Conservation (phyloP, 2,329 filamentous ascomycete species). For the Penicillium sp. region DNA sequence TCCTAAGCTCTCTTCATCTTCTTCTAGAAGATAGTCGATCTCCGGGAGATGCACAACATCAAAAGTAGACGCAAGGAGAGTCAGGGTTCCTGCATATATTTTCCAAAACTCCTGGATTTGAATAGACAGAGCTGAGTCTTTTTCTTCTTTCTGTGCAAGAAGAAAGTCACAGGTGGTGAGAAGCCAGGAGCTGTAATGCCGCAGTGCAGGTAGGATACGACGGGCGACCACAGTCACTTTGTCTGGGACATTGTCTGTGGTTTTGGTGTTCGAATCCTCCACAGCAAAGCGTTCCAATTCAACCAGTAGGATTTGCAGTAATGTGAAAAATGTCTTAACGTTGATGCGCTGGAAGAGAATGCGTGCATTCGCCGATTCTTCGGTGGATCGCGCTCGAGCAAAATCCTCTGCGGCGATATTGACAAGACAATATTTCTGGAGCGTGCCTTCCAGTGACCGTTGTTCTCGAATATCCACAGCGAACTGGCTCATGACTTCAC, state of each 20-base stretch:
- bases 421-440: constrained; percentile 78
- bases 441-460: constrained; percentile 60
- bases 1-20: constrained; percentile 66
- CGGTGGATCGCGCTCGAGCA: constrained; percentile 61
- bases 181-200: constrained; percentile 69
- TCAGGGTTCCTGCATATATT: constrained; percentile 63
- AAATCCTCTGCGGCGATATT: constrained; percentile 83
- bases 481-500: constrained; percentile 77
- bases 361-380: constrained; percentile 47
- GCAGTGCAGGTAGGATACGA: constrained; percentile 62
- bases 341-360: constrained; percentile 75
- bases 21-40: constrained; percentile 64
- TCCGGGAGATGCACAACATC: constrained; percentile 56
- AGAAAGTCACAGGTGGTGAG: constrained; percentile 56
- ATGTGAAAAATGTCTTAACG: constrained; percentile 69
- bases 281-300: constrained; percentile 63
- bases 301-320: constrained; percentile 69
- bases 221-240: constrained; percentile 60
- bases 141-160: constrained; percentile 49
- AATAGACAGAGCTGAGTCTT: constrained; percentile 55
- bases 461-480: constrained; percentile 67
- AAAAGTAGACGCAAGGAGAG: constrained; percentile 59
- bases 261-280: constrained; percentile 47
- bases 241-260: constrained; percentile 40
- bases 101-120: constrained; percentile 65